These are phyloP conservation scores for Apostasia ramifera DNA, from an alignment of 106 monocot species.

Conservation along the genomic window DNA sequence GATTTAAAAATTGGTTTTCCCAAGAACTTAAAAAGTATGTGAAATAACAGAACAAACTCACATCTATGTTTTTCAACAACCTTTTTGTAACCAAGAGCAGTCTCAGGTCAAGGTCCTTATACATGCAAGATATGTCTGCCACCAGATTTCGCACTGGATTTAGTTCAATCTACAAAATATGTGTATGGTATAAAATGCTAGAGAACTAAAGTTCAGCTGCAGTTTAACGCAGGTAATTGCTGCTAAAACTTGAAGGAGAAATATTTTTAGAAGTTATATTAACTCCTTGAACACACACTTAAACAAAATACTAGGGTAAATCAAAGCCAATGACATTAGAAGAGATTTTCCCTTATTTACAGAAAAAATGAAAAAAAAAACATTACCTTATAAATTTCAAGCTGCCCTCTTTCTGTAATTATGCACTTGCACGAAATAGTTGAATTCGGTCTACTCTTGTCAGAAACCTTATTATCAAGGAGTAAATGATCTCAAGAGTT, in stretches of 20 bases:
- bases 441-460: slow-evolving; percentile 29
- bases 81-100: slow-evolving; percentile 38
- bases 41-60: slow-evolving; percentile 16
- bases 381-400: slow-evolving; percentile 35
- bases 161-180: slow-evolving; percentile 36
- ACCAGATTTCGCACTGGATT: slow-evolving; percentile 54
- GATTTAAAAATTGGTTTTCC: neutral
- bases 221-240: too few relatives aligned
- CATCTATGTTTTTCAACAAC: slow-evolving; percentile 33
- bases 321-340: too few relatives aligned
- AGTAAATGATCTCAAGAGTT: too few relatives aligned
- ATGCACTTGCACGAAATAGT: slow-evolving; percentile 50
- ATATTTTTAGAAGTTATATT: neutral
- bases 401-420: slow-evolving; percentile 11
- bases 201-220: too few relatives aligned
- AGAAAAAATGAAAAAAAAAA: too few relatives aligned
- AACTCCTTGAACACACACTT: neutral
- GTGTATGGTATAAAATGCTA: neutral
- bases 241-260: too few relatives aligned
- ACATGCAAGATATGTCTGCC: slow-evolving; percentile 55
- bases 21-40: neutral
- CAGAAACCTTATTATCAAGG: slow-evolving; percentile 23
- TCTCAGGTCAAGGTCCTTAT: slow-evolving; percentile 57
- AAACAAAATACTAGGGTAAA: neutral
- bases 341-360: too few relatives aligned